Base-by-base conservation (phyloP, 176 grass and related monocot species). In the barley (Hordeum vulgare) region DNA sequence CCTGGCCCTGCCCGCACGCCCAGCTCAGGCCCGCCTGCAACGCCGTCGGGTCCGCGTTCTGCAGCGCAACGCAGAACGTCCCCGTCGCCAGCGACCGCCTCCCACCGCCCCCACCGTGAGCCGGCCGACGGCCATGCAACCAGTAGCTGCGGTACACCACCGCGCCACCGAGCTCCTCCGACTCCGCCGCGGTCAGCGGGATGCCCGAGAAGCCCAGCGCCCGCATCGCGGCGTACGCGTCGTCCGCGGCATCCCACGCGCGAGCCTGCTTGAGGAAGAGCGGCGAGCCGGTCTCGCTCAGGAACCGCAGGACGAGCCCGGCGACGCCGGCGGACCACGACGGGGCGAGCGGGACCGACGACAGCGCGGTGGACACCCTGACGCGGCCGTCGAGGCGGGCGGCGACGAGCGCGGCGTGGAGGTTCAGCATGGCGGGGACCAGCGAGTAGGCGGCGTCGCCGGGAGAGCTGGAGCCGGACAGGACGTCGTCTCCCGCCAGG, bases 1-100 rank as follows among this genome's bases (percentile, higher is more conserved):
- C 92, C 6, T 81, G 74, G 17, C 90, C 92, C 2, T 25, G 40
- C 0, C 95, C 95, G 17, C 95, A 97, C 15, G 90, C 95, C 95
- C 95, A 97, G 81, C 66, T 88, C 11, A 97, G 74, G 41, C 92
- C 90, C 0, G 79, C 81, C 85, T 88, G 75, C 72, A 97, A 75
- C 28, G 90, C 88, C 45, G 83, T 29, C 76, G 34, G 37, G 76
- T 93, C 92, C 24, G 95, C 95, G 78, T 79, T 93, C 75, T 90
- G 62, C n/a, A 83, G 85, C 39, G 95, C 95, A 65, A 97, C 92
- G 81, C 95, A 97, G 85, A 94, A 97, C 83, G 58, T 76, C 60
- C 93, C 93, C 66, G 78, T 41, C 67, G 70, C 79, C 40, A 87
- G 87, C 44, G 84, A 75, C 84, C 83, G 26, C 29, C n/a, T 28